phyloP scores from a whole-genome alignment of 208 protist genomes.

The Novymonas esmeraldas region DNA sequence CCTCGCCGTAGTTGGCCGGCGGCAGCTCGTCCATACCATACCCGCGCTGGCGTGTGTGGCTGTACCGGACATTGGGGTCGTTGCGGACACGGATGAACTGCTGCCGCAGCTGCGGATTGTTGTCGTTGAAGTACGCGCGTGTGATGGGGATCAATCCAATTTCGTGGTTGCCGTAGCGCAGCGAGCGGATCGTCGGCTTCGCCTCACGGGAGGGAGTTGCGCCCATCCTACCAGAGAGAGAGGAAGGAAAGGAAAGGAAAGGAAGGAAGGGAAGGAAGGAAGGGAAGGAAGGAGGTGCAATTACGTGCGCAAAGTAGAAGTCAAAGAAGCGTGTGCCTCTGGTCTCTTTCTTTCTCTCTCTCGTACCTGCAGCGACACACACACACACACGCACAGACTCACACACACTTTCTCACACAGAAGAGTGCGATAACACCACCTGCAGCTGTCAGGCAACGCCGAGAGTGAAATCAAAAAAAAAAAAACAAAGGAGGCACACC shows the following conservation, averaged over 20 bases:
- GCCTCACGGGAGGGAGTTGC: slow-evolving; percentile 53
- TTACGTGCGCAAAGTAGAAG: too few species aligned
- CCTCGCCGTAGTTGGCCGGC: slow-evolving; percentile 48
- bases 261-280: not conserved
- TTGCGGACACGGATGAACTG: slow-evolving; percentile 77
- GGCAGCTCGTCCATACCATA: slow-evolving; percentile 53
- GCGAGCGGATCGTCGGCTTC: slow-evolving; percentile 50
- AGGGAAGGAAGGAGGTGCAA: not conserved
- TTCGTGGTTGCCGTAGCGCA: slow-evolving; percentile 78
- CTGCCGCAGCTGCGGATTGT: slow-evolving; percentile 40
- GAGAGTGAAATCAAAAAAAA: too few species aligned
- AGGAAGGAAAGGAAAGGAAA: not conserved
- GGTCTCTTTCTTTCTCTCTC: too few species aligned
- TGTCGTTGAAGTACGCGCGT: slow-evolving; percentile 44
- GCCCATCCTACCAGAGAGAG: slow-evolving; percentile 37
- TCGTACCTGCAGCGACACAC: too few species aligned
- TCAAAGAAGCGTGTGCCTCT: too few species aligned
- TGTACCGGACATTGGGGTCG: slow-evolving; percentile 74
- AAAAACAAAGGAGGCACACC: not conserved
- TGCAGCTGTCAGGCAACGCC: too few species aligned
- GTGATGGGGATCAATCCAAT: slow-evolving; percentile 68
- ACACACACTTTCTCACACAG: not conserved
- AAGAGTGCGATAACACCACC: too few species aligned
- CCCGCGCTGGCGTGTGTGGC: slow-evolving; percentile 46
- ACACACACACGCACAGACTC: not conserved